Base-by-base conservation (phyloP, 495 filamentous ascomycete species). In the Aspergillus nidulans region DNA sequence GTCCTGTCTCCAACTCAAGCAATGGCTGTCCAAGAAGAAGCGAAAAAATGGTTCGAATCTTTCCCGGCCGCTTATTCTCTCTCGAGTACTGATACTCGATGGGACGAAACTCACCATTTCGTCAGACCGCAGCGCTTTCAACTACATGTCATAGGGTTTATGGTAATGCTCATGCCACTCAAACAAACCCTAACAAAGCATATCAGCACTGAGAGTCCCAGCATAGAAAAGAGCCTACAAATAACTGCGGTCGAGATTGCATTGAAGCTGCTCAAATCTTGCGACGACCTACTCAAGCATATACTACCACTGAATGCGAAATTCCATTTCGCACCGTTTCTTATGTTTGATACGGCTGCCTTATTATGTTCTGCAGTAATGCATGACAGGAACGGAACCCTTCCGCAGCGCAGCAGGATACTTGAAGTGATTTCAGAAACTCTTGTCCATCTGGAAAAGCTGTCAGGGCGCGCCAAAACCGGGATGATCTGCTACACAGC, bases 301-400 rank as follows among this genome's bases (percentile, higher is more conserved):
- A 52, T 77, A 9, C 69, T 64, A 13, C 76, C 77, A 10, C 60
- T 66, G 5, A 74, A 76, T 43, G 71, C 72, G 21, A 78, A 75
- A 49, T 81, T 79, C 42, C 74, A 81, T 43, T 69, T 77, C 40
- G 72, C 79, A 34, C 71, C 76, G n/a, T 81, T 81, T 47, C 66
- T 74, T 41, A 68, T 80, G 13, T 81, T 82, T 45, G 76, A 81
- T 49, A 75, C 76, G 1, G 68, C 74, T 1, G 75, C 77, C 6
- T 68, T 75, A 54, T 54, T 81, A 30, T 79, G 75, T 57, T 78
- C 77, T 3, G 76, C 73, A 0, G 62, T 81, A n/a, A 66, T 79
- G 13, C 77, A 80, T 46, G 78, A 81, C 56, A 63, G 63, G 39
- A 62, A 67, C 23, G 46, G 63, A 28, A 71, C 48, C 32, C 68